Conservation (phyloP, 495 filamentous ascomycete genomes). For the Cudoniella acicularis region DNA sequence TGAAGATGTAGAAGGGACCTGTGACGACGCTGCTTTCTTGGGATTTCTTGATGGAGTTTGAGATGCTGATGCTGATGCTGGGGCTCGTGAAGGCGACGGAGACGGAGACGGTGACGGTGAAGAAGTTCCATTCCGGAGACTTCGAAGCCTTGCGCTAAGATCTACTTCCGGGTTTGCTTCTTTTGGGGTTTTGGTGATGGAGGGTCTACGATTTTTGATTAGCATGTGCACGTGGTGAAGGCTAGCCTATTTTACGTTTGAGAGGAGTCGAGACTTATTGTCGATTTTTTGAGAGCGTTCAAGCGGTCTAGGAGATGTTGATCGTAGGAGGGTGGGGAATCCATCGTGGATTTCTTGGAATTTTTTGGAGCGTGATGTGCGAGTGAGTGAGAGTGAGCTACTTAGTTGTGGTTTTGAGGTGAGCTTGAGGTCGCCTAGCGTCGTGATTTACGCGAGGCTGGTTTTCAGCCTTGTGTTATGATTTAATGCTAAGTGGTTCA, state of each 20-base stretch:
- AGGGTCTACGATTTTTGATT: constrained; percentile 5
- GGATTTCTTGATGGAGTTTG: too few species aligned
- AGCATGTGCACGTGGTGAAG: neutral
- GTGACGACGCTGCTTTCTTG: too few species aligned
- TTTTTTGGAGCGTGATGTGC: constrained; percentile 4
- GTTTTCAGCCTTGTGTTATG: constrained; percentile 8
- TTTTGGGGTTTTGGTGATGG: constrained; percentile 8
- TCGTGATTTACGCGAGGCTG: constrained; percentile 7
- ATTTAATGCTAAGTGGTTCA: too few species aligned
- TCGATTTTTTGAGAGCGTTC: constrained; percentile 38
- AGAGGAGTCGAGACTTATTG: constrained; percentile 20
- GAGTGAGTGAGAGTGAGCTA: neutral
- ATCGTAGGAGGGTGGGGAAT: constrained; percentile 27
- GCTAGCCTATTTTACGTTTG: constrained; percentile 12
- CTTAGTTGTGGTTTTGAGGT: neutral
- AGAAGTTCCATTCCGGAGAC: constrained; percentile 19
- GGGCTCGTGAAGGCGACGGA: neutral
- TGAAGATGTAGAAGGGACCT: constrained; percentile 16
- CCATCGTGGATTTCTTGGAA: too few species aligned
- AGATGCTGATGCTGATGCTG: too few species aligned
- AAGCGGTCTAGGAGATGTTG: constrained; percentile 32
- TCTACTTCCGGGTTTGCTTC: constrained; percentile 22
- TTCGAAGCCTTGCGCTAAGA: constrained; percentile 30
- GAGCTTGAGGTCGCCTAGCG: neutral
- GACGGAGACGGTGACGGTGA: neutral